These are phyloP conservation scores for Peziza echinospora DNA, from an alignment of 495 filamentous ascomycete genomes.

Conservation along the genomic window DNA sequence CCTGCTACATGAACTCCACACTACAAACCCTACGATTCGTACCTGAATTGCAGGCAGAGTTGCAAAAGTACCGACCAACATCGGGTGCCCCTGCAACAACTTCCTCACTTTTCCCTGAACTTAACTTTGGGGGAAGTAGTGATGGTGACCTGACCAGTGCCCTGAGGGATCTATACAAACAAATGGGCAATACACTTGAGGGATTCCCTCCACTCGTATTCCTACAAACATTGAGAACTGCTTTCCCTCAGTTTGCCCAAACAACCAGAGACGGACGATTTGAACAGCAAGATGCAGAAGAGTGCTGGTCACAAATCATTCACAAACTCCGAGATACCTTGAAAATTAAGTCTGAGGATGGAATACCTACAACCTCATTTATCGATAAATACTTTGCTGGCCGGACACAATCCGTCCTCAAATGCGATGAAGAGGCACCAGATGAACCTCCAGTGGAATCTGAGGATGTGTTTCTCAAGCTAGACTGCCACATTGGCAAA, in stretches of 20 bases:
- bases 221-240: conserved; percentile 52
- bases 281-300: conserved; percentile 93
- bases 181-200: conserved; percentile 81
- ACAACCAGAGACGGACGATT: conserved; percentile 55
- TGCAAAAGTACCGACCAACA: conserved; percentile 39
- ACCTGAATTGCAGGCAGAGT: conserved; percentile 71
- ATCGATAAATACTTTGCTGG: conserved; percentile 81
- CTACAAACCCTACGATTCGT: conserved; percentile 73
- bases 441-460: conserved; percentile 40
- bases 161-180: conserved; percentile 70
- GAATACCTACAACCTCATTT: conserved; percentile 37
- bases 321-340: conserved; percentile 65
- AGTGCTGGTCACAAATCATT: conserved; percentile 93
- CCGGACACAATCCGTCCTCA: conserved; percentile 47
- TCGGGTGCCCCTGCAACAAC: conserved; percentile 3
- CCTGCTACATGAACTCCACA: conserved; percentile 94
- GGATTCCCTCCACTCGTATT: conserved; percentile 73
- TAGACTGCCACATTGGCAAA: conserved; percentile 78
- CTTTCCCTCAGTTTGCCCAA: conserved; percentile 90
- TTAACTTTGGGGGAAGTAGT: conserved; percentile 37
- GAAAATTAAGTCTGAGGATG: conserved; percentile 31
- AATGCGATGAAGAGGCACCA: conserved; percentile 64
- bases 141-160: conserved; percentile 57
- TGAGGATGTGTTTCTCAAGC: conserved; percentile 67
- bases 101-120: conserved; percentile 22